Evolutionary conservation across 192 early-diverging fungal species (phyloP).

Genomic region (Rhizophagus clarus): DNA sequence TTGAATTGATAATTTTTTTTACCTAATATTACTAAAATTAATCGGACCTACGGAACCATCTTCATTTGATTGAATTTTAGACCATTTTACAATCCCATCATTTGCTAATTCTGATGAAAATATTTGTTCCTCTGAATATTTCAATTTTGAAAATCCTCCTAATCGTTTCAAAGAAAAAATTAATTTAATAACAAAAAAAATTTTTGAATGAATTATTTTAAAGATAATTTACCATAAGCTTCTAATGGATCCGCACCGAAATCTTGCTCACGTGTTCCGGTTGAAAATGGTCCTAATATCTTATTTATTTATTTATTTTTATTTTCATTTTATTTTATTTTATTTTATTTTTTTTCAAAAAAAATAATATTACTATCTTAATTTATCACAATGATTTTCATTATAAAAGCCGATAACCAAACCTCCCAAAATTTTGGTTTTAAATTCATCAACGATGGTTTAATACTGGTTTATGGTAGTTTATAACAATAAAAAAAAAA

Average conservation of each 20-base stretch:
- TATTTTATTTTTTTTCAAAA: not conserved
- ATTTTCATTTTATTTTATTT: not conserved
- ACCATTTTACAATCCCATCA: constrained; percentile 63
- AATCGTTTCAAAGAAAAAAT: not conserved
- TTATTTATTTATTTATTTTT: too few species aligned
- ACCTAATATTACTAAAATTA: constrained; percentile 48
- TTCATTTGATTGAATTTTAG: constrained; percentile 45
- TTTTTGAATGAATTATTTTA: not conserved
- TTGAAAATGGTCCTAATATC: constrained; percentile 72
- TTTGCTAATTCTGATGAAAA: constrained; percentile 72
- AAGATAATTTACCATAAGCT: constrained; percentile 57
- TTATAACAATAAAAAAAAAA: too few species aligned
- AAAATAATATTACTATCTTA: not conserved
- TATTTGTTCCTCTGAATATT: constrained; percentile 44
- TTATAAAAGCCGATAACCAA: not conserved
- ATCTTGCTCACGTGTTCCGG: constrained; percentile 57
- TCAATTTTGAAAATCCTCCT: constrained; percentile 68
- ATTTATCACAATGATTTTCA: too few species aligned
- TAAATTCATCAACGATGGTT: not conserved
- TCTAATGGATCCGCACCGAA: constrained; percentile 73
- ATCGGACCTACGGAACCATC: constrained; percentile 61
- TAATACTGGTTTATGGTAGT: too few species aligned
- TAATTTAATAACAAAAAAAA: not conserved
- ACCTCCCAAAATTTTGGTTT: not conserved
- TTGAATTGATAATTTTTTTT: not conserved